phyloP scores from a whole-genome alignment of 2,329 filamentous ascomycete genomes.

The Claviceps cyperi region DNA sequence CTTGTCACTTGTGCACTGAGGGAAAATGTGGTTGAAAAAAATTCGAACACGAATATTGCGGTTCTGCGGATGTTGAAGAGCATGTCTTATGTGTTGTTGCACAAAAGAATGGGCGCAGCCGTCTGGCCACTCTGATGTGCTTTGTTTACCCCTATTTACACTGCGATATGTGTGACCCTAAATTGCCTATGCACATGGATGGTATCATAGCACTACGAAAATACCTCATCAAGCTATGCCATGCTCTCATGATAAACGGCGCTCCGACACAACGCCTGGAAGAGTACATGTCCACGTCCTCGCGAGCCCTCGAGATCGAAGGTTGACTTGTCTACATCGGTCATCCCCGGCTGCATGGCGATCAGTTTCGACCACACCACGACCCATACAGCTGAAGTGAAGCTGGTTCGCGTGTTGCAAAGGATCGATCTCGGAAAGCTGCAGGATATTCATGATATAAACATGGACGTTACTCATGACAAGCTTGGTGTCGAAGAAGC shows the following conservation, averaged over 20 bases:
- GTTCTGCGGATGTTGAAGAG: too few species aligned
- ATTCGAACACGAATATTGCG: too few species aligned
- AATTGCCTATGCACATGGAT: slow-evolving; percentile 35
- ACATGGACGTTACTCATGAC: slow-evolving; percentile 72
- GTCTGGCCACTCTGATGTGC: too few species aligned
- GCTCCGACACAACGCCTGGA: slow-evolving; percentile 85
- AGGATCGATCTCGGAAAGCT: slow-evolving; percentile 62
- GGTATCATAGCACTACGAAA: slow-evolving; percentile 66
- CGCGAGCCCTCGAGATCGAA: slow-evolving; percentile 76
- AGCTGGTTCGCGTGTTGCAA: slow-evolving; percentile 53
- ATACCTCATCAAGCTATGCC: slow-evolving; percentile 74
- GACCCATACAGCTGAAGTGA: slow-evolving; percentile 68
- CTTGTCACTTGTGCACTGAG: too few species aligned
- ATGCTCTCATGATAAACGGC: slow-evolving; percentile 76
- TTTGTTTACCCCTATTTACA: too few species aligned
- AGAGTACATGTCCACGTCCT: slow-evolving; percentile 82
- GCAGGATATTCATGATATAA: slow-evolving; percentile 60
- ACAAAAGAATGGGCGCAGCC: too few species aligned
- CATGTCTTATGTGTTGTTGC: too few species aligned
- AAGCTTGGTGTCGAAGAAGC: slow-evolving; percentile 59
- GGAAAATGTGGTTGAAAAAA: too few species aligned
- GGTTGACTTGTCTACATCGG: slow-evolving; percentile 80
- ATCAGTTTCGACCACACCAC: slow-evolving; percentile 68
- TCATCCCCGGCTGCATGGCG: slow-evolving; percentile 88
- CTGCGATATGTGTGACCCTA: too few species aligned